Conservation (phyloP, 441 rosid species). For the Dalechampia spathulata region DNA sequence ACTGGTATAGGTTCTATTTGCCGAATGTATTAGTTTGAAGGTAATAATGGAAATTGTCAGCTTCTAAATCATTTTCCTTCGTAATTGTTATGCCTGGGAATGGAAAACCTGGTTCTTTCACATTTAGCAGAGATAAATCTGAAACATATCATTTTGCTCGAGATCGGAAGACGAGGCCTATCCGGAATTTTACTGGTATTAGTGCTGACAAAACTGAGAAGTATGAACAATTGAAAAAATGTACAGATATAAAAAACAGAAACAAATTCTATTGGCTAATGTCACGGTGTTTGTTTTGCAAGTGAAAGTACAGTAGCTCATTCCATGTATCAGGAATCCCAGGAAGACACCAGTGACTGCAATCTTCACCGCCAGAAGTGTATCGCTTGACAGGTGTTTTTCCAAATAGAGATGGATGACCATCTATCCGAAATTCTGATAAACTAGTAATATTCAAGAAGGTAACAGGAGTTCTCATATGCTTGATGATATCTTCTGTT, state of each 20-base stretch:
- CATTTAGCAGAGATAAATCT: not conserved
- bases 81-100: not conserved
- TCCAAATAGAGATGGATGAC: slow-evolving; percentile 72
- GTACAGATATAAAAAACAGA: slow-evolving; percentile 1
- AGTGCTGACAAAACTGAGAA: not conserved
- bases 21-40: not conserved
- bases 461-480: slow-evolving; percentile 70
- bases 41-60: not conserved
- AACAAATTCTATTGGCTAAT: slow-evolving; percentile 7
- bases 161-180: not conserved
- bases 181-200: not conserved
- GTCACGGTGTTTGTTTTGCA: slow-evolving; percentile 30
- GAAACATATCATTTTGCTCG: not conserved
- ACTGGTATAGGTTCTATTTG: not conserved
- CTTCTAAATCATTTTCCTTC: not conserved
- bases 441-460: slow-evolving; percentile 57
- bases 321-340: slow-evolving; percentile 97
- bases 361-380: slow-evolving; percentile 52
- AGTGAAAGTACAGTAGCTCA: slow-evolving; percentile 54
- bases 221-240: slow-evolving; percentile 18
- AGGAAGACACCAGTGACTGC: slow-evolving; percentile 94
- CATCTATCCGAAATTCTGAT: slow-evolving; percentile 67
- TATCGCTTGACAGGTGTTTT: slow-evolving; percentile 30
- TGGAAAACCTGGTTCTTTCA: too few relatives aligned
- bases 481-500: slow-evolving; percentile 44